Percentiles rank a stretch among this genome's conserved stretches.
These are phyloP conservation scores for Tarenaya hassleriana DNA, from an alignment of 345 rosid species.

Conservation along the genomic window DNA sequence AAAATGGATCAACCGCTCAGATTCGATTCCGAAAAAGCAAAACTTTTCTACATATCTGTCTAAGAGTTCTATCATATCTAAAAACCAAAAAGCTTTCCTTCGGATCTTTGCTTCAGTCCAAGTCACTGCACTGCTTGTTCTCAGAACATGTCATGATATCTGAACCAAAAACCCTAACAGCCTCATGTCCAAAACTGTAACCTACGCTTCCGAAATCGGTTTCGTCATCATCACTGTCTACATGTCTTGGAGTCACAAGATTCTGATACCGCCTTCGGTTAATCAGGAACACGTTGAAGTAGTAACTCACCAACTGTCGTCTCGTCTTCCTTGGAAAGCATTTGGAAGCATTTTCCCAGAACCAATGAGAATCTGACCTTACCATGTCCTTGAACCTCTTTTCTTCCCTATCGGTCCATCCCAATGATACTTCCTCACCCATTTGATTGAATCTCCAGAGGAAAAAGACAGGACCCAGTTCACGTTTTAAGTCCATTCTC, in stretches of 20 bases:
- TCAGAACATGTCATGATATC: slow-evolving; percentile 38
- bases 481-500: slow-evolving; percentile 53
- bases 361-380: slow-evolving; percentile 21
- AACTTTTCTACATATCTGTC: too few species aligned
- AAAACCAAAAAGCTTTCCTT: background rate
- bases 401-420: slow-evolving; percentile 55
- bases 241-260: slow-evolving; percentile 40
- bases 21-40: too few species aligned
- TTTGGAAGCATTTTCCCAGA: slow-evolving; percentile 39
- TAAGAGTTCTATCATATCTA: too few species aligned
- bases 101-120: slow-evolving; percentile 20
- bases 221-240: slow-evolving; percentile 53
- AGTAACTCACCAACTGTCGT: slow-evolving; percentile 55
- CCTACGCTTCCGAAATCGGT: slow-evolving; percentile 38
- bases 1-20: too few species aligned
- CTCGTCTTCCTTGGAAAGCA: slow-evolving; percentile 38
- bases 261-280: slow-evolving; percentile 62
- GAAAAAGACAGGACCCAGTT: slow-evolving; percentile 47
- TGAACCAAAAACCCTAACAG: slow-evolving; percentile 31
- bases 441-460: slow-evolving; percentile 58
- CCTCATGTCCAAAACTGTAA: slow-evolving; percentile 39
- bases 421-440: slow-evolving; percentile 72
- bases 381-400: slow-evolving; percentile 43
- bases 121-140: slow-evolving; percentile 42
- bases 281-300: slow-evolving; percentile 60